phyloP scores from a whole-genome alignment of 1,284 basidiomycete species.

The Agroathelia rolfsii region DNA sequence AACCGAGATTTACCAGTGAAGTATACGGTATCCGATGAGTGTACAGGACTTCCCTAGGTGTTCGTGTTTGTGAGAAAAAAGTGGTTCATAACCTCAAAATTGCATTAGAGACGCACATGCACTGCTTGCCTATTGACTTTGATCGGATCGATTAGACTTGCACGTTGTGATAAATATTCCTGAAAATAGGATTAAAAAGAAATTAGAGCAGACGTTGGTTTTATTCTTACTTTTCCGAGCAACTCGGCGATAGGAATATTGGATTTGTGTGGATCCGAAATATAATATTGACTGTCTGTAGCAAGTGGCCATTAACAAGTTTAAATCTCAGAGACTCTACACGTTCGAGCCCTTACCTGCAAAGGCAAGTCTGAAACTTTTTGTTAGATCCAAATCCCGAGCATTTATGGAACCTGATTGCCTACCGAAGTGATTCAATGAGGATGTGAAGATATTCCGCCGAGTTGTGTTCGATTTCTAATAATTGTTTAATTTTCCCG shows the following conservation, averaged over 20 bases:
- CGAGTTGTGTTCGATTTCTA: conserved; percentile 82
- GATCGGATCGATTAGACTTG: conserved; percentile 65
- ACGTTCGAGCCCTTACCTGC: conserved; percentile 49
- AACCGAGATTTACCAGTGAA: conserved; percentile 75
- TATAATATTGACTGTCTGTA: conserved; percentile 77
- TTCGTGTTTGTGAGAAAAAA: conserved; percentile 7
- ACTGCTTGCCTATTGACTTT: conserved; percentile 58
- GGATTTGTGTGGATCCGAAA: conserved; percentile 75
- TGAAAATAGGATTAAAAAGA: conserved; percentile 21
- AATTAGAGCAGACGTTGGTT: conserved; percentile 6
- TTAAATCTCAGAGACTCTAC: neutral
- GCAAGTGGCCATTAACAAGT: conserved; percentile 7
- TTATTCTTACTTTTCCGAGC: conserved; percentile 56
- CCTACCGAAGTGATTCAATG: conserved; percentile 71
- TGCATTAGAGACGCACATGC: conserved; percentile 37
- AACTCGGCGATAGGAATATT: conserved; percentile 71
- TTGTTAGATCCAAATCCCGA: conserved; percentile 2
- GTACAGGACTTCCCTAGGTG: conserved; percentile 64
- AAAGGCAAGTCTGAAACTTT: conserved; percentile 58
- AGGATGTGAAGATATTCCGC: conserved; percentile 81
- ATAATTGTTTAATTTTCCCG: conserved; percentile 59
- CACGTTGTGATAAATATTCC: conserved; percentile 78
- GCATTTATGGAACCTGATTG: conserved; percentile 1
- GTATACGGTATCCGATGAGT: conserved; percentile 89
- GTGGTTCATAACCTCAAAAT: neutral